phyloP scores from a whole-genome alignment of 306 rosid genomes.

The Adenanthera pavonina region DNA sequence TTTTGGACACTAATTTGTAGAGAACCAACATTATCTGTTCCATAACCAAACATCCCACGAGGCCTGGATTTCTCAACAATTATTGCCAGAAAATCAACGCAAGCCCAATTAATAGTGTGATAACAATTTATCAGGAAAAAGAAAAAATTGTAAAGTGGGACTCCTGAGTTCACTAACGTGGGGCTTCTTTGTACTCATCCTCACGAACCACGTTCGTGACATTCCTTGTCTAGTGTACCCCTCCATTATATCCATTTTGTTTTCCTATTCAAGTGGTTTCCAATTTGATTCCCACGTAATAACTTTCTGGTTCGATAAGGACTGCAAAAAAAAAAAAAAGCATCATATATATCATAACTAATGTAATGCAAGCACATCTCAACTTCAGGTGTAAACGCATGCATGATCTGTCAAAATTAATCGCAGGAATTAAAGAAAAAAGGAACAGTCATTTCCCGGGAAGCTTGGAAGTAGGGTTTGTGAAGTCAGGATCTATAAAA shows the following conservation, averaged over 20 bases:
- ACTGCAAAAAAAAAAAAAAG: slow-evolving; percentile 12
- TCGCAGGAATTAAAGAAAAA: background rate
- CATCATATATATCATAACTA: slow-evolving; percentile 27
- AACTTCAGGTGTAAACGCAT: slow-evolving; percentile 21
- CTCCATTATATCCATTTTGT: slow-evolving; percentile 18
- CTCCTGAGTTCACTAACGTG: slow-evolving; percentile 7
- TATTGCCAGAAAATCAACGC: slow-evolving; percentile 39
- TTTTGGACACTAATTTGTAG: background rate
- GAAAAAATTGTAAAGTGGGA: background rate
- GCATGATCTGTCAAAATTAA: background rate
- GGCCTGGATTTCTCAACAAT: slow-evolving; percentile 39
- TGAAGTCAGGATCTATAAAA: background rate
- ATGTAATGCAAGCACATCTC: slow-evolving; percentile 36
- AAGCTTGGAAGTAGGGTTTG: background rate
- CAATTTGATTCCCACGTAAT: slow-evolving; percentile 26
- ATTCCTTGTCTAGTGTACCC: slow-evolving; percentile 39
- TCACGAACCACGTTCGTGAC: slow-evolving; percentile 40
- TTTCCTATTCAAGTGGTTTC: slow-evolving; percentile 28
- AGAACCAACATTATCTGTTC: slow-evolving; percentile 36
- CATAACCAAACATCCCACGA: slow-evolving; percentile 49
- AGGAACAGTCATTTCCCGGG: background rate
- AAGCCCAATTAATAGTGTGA: background rate
- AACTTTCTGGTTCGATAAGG: slow-evolving; percentile 34
- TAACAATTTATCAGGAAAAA: background rate
- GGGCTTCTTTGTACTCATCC: slow-evolving; percentile 36